phyloP scores from a whole-genome alignment of 2,329 filamentous ascomycete genomes.

The Elsinoe arachidis region DNA sequence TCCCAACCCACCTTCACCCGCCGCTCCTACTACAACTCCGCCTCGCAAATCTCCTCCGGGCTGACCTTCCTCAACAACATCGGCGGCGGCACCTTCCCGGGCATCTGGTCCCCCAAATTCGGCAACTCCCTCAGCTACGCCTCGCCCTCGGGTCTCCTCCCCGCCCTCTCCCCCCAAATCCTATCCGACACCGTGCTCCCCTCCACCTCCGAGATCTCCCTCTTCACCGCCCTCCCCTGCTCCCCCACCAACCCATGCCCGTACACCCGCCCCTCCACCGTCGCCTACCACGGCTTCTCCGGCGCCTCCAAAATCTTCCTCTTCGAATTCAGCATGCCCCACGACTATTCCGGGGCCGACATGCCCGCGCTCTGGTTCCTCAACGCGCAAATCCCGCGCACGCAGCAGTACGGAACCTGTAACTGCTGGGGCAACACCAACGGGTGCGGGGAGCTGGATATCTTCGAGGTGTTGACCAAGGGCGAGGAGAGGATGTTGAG shows the following conservation, averaged over 20 bases:
- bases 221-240: constrained; percentile 12
- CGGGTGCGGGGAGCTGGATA: constrained; percentile 13
- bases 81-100: constrained; percentile 11
- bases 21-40: constrained; percentile 13
- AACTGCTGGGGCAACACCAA: constrained; percentile 15
- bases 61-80: constrained; percentile 14
- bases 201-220: constrained; percentile 10
- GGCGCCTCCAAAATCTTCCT: constrained; percentile 13
- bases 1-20: constrained; percentile 6
- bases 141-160: background rate
- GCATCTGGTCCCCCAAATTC: constrained; percentile 14
- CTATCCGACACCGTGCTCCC: constrained; percentile 12
- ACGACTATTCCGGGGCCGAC: constrained; percentile 1
- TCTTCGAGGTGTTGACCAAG: constrained; percentile 8
- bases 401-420: constrained; percentile 13
- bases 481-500: constrained; percentile 11
- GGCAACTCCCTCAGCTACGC: constrained; percentile 13
- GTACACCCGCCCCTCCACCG: constrained; percentile 11
- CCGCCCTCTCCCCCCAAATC: constrained; percentile 8
- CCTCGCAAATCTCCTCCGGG: background rate
- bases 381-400: constrained; percentile 14
- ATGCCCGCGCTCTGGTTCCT: constrained; percentile 14
- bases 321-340: constrained; percentile 14
- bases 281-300: constrained; percentile 14
- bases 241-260: constrained; percentile 2